phyloP scores from a whole-genome alignment of 1,139 yeast species.

The Sugiyamaella xylanicola region DNA sequence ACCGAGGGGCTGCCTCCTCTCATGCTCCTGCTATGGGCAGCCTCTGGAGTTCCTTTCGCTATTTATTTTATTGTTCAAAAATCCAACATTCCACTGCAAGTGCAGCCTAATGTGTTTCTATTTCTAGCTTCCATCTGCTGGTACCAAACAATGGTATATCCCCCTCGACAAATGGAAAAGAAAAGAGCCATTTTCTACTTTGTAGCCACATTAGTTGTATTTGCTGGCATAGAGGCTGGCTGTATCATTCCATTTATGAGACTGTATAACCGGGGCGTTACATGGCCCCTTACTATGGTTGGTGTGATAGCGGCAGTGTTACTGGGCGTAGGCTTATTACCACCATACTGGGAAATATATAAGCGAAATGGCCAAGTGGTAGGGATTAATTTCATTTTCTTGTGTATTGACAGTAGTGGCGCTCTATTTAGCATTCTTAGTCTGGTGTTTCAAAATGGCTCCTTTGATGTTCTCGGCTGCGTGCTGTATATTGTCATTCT shows the following conservation, averaged over 20 bases:
- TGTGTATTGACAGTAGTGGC: slow-evolving; percentile 75
- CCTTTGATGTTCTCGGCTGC: slow-evolving; percentile 74
- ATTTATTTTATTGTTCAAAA: slow-evolving; percentile 74
- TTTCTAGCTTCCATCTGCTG: slow-evolving; percentile 69
- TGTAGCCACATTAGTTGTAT: slow-evolving; percentile 44
- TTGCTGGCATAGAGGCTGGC: slow-evolving; percentile 68
- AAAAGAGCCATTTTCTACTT: slow-evolving; percentile 20
- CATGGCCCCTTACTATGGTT: slow-evolving; percentile 78
- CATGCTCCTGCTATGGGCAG: slow-evolving; percentile 85
- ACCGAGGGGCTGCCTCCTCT: slow-evolving; percentile 83
- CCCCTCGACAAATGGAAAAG: slow-evolving; percentile 53
- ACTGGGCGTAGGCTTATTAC: slow-evolving; percentile 75
- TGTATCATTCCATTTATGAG: slow-evolving; percentile 72
- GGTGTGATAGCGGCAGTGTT: slow-evolving; percentile 80
- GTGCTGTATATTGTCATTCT: slow-evolving; percentile 72
- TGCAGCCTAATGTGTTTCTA: slow-evolving; percentile 86
- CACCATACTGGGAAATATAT: slow-evolving; percentile 84
- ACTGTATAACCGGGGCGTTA: slow-evolving; percentile 53
- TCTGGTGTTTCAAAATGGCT: slow-evolving; percentile 40
- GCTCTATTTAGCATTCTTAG: slow-evolving; percentile 76
- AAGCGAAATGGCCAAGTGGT: slow-evolving; percentile 81
- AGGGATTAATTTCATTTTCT: slow-evolving; percentile 83
- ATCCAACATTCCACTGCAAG: slow-evolving; percentile 72
- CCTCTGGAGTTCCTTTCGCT: slow-evolving; percentile 80
- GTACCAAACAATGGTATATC: slow-evolving; percentile 77